Conservation (phyloP, 2,329 filamentous ascomycete genomes). For the Bipolaris gigantea region DNA sequence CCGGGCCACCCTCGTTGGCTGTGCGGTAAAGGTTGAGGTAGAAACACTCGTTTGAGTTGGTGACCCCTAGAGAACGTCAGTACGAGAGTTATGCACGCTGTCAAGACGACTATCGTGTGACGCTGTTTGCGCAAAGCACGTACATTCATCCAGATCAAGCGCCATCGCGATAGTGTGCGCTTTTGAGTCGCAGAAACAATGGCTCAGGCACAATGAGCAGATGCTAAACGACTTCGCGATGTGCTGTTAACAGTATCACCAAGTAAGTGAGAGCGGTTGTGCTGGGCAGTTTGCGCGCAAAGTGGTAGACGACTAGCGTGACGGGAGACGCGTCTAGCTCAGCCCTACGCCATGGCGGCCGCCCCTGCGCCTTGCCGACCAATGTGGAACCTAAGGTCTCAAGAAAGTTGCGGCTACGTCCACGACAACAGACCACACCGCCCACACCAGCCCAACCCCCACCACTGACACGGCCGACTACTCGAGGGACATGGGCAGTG, state of each 20-base stretch:
- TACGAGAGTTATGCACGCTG: neutral
- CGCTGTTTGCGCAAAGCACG: slow-evolving; percentile 8
- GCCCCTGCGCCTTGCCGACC: slow-evolving; percentile 15
- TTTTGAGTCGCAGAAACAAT: neutral
- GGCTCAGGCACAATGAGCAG: neutral
- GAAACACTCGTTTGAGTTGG: slow-evolving; percentile 44
- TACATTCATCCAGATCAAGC: slow-evolving; percentile 39
- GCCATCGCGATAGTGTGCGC: slow-evolving; percentile 20
- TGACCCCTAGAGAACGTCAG: slow-evolving; percentile 31
- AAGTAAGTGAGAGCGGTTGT: neutral
- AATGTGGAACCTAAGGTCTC: slow-evolving; percentile 1
- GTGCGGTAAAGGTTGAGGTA: slow-evolving; percentile 44
- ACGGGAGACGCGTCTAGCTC: slow-evolving; percentile 26
- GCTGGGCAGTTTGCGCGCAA: slow-evolving; percentile 7
- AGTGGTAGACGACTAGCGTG: slow-evolving; percentile 25
- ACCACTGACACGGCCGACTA: slow-evolving; percentile 1
- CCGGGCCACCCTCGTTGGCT: slow-evolving; percentile 16
- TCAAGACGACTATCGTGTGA: neutral
- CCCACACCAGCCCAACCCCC: slow-evolving; percentile 1
- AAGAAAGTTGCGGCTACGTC: slow-evolving; percentile 18
- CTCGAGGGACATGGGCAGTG: slow-evolving; percentile 22
- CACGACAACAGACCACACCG: slow-evolving; percentile 6
- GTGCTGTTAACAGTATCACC: neutral
- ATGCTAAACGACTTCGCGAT: neutral
- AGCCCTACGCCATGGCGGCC: slow-evolving; percentile 25